Conservation (phyloP, 192 early-diverging fungal genomes). For the Chytriomyces confervae region DNA sequence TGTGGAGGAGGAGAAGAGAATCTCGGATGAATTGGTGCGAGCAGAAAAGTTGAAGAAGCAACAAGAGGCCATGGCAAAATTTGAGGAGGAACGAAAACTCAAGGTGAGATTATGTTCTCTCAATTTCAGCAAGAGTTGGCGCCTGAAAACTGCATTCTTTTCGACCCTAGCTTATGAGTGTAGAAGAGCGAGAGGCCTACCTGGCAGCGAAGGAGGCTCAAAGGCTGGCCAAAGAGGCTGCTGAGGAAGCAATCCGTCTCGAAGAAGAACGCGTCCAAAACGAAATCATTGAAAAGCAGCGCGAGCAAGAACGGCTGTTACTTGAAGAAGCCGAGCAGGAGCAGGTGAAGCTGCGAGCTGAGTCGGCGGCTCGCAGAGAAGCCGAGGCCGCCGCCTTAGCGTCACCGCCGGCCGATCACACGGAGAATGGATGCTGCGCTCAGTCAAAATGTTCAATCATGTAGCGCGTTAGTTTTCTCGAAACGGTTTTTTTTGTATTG, state of each 20-base stretch:
- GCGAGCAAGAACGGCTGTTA: neutral
- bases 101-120: slow-evolving; percentile 2
- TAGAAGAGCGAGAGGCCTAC: slow-evolving; percentile 17
- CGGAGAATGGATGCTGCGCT: neutral
- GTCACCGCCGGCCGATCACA: neutral
- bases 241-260: slow-evolving; percentile 7
- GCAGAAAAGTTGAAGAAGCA: slow-evolving; percentile 46
- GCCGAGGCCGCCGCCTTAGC: neutral
- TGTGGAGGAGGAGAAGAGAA: slow-evolving; percentile 22
- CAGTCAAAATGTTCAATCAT: slow-evolving; percentile 1
- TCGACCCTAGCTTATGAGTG: slow-evolving; percentile 20
- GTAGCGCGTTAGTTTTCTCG: neutral
- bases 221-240: slow-evolving; percentile 21
- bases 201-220: slow-evolving; percentile 17
- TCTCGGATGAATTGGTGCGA: slow-evolving; percentile 19
- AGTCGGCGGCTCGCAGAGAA: neutral
- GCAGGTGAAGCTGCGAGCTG: neutral
- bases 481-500: neutral
- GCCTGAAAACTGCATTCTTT: neutral
- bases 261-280: slow-evolving; percentile 17
- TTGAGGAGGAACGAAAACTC: slow-evolving; percentile 48
- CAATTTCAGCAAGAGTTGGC: neutral
- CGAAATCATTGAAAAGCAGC: neutral
- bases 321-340: slow-evolving; percentile 1
- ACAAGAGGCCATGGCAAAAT: slow-evolving; percentile 49